These are phyloP conservation scores for Xylaria sp. DNA, from an alignment of 2,329 filamentous ascomycete genomes.

Conservation along the genomic window DNA sequence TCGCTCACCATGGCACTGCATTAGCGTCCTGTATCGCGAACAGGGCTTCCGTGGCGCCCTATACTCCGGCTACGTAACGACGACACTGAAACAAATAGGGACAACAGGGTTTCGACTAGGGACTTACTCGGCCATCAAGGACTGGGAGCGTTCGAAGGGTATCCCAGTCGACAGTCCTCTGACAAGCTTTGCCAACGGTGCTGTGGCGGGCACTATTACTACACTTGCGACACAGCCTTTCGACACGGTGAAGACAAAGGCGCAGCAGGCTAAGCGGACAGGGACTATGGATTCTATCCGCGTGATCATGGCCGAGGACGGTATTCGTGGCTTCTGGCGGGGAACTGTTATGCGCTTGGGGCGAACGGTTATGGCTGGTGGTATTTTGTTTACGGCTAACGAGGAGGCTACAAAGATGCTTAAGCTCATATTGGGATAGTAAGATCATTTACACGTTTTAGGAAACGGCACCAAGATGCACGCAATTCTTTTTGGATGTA, in stretches of 20 bases:
- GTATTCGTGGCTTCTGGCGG: constrained; percentile 68
- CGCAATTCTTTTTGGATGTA: neutral
- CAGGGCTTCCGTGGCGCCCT: constrained; percentile 62
- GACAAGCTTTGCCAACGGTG: constrained; percentile 54
- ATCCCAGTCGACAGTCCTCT: constrained; percentile 48
- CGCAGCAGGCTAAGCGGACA: constrained; percentile 65
- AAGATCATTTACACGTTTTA: neutral
- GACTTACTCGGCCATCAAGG: constrained; percentile 71
- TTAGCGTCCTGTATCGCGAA: constrained; percentile 58
- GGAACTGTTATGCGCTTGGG: constrained; percentile 72
- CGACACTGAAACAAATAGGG: constrained; percentile 69
- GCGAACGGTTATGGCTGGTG: constrained; percentile 61
- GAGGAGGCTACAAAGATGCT: constrained; percentile 47
- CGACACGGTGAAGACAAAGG: constrained; percentile 69
- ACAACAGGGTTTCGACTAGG: constrained; percentile 71
- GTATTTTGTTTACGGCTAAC: constrained; percentile 49
- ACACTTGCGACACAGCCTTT: constrained; percentile 67
- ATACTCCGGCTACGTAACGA: constrained; percentile 68
- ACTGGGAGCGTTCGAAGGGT: constrained; percentile 49
- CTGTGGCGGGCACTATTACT: constrained; percentile 53
- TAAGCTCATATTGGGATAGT: constrained; percentile 39
- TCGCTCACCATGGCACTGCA: constrained; percentile 60
- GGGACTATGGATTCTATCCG: constrained; percentile 64
- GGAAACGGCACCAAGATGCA: neutral
- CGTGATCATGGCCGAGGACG: constrained; percentile 64